These are phyloP conservation scores for Suillus hirtellus DNA, from an alignment of 768 basidiomycete species.

Conservation along the genomic window DNA sequence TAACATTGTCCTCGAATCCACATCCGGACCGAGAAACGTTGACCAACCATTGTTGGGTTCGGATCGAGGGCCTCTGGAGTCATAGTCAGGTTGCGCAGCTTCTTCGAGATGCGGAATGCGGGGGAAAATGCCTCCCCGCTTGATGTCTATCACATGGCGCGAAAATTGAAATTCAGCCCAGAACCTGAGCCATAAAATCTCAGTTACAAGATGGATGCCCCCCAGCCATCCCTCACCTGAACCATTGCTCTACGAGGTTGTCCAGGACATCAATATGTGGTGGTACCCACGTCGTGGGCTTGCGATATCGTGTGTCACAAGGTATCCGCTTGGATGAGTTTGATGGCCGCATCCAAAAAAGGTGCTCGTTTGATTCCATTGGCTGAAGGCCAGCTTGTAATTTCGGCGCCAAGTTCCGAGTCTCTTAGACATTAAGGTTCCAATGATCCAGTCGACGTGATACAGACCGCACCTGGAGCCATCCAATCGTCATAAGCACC, in stretches of 20 bases:
- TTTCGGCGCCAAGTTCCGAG: constrained; percentile 47
- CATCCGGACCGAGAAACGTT: background rate
- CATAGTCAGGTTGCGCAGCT: background rate
- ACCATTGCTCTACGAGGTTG: constrained; percentile 41
- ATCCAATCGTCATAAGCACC: constrained; percentile 59
- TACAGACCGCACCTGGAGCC: constrained; percentile 50
- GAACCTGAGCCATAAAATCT: constrained; percentile 36
- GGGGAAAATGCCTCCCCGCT: constrained; percentile 40
- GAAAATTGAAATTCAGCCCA: constrained; percentile 43
- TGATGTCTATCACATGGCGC: constrained; percentile 36
- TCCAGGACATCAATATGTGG: constrained; percentile 18
- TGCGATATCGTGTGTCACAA: constrained; percentile 36
- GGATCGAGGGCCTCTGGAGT: background rate
- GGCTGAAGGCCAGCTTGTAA: constrained; percentile 42
- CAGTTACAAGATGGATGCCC: constrained; percentile 8
- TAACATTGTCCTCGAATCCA: background rate
- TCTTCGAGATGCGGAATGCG: constrained; percentile 15
- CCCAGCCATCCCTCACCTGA: constrained; percentile 35
- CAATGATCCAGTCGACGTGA: background rate
- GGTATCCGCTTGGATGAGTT: constrained; percentile 13
- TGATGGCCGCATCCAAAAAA: constrained; percentile 35
- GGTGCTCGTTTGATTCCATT: constrained; percentile 12
- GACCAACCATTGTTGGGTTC: background rate
- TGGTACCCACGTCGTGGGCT: constrained; percentile 15
- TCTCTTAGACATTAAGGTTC: constrained; percentile 33